Percentiles rank a stretch among this genome's conserved stretches.
Evolutionary conservation across 148 eudicot genomes (phyloP).

Genomic region (Amaranthus palmeri): DNA sequence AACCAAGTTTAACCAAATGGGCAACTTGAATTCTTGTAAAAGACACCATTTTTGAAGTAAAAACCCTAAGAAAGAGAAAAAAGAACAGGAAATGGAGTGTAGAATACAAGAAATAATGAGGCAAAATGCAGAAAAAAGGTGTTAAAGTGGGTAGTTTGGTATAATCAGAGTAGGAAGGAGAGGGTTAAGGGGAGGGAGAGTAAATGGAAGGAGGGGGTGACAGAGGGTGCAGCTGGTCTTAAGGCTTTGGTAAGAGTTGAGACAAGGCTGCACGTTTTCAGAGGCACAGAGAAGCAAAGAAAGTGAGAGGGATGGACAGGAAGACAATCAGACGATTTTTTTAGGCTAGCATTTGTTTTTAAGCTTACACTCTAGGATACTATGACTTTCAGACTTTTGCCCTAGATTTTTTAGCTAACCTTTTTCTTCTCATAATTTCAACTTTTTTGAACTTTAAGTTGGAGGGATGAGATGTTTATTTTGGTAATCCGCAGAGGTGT

Average conservation of each 20-base stretch:
- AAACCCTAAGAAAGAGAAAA: slow-evolving; percentile 12
- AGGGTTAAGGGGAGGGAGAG: no score
- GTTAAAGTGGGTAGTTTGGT: neutral
- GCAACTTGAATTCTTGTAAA: neutral
- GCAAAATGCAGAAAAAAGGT: neutral
- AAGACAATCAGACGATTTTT: neutral
- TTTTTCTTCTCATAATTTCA: no score
- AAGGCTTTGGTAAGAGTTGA: neutral
- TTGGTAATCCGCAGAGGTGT: no score
- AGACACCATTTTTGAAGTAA: neutral
- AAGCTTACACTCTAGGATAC: no score
- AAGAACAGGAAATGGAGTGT: neutral
- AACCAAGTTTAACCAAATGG: neutral
- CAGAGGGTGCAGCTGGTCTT: slow-evolving; percentile 8
- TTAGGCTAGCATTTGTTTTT: neutral
- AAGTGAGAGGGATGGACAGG: slow-evolving; percentile 1
- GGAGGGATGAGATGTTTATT: no score
- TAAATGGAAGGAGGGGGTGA: neutral
- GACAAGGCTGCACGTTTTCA: slow-evolving; percentile 3
- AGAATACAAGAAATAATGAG: neutral
- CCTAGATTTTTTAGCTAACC: no score
- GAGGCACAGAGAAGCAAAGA: neutral
- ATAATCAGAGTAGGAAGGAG: neutral
- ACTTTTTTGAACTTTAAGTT: no score
- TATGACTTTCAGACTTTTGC: no score